These are phyloP conservation scores for Bolboschoenus planiculmis DNA, from an alignment of 176 grass and related monocot genomes.

Conservation along the genomic window DNA sequence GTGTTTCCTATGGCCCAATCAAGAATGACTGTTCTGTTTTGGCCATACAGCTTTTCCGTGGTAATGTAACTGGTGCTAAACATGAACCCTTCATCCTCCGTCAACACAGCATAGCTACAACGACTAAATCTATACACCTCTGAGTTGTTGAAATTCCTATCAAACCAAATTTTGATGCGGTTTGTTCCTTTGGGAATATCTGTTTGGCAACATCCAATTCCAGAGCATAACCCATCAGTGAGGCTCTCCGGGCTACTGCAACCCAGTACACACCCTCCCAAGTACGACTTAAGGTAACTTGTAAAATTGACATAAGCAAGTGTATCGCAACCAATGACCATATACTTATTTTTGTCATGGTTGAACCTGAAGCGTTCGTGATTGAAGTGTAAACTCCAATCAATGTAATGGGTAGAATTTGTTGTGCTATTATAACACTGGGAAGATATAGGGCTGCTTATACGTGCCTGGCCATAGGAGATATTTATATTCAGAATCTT, in stretches of 20 bases:
- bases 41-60: background rate
- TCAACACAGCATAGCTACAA: conserved; percentile 28
- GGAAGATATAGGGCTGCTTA: background rate
- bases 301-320: background rate
- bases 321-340: conserved; percentile 4
- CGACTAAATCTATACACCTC: background rate
- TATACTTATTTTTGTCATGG: background rate
- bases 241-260: background rate
- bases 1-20: background rate
- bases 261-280: background rate
- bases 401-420: background rate
- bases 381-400: background rate
- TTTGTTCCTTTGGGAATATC: background rate
- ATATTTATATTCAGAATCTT: background rate
- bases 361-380: background rate
- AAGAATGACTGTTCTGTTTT: background rate
- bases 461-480: background rate
- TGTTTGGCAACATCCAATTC: conserved; percentile 12
- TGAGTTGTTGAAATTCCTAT: background rate
- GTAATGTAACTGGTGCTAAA: background rate
- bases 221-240: background rate
- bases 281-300: background rate
- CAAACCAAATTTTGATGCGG: background rate
- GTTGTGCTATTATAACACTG: background rate
- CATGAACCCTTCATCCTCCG: background rate